phyloP scores from a whole-genome alignment of 257 asterid genomes.

The Solanum paucissectum region DNA sequence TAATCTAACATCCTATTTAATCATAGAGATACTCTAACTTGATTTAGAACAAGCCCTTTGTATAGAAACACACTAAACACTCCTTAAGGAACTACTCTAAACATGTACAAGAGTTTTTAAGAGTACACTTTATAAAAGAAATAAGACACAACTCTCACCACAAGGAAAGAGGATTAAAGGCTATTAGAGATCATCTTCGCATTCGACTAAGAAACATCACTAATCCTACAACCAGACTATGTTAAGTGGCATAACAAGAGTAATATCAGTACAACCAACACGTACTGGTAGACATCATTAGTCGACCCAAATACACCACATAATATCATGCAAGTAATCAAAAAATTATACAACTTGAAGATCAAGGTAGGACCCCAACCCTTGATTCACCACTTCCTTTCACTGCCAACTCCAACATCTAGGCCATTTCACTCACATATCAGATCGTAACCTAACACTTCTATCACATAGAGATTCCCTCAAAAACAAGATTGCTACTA shows the following conservation, averaged over 20 bases:
- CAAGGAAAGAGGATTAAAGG: background rate
- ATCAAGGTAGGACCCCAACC: background rate
- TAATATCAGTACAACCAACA: background rate
- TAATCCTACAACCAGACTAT: background rate
- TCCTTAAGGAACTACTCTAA: background rate
- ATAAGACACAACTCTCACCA: background rate
- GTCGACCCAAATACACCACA: background rate
- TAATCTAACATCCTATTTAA: background rate
- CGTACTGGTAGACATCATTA: background rate
- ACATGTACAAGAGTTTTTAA: background rate
- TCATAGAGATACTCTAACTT: too few species aligned
- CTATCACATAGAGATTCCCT: background rate
- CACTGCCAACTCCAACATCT: background rate
- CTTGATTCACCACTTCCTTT: background rate
- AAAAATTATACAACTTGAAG: background rate
- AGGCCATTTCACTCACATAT: background rate
- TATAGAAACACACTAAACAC: background rate
- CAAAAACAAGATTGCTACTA: background rate
- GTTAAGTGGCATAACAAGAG: background rate
- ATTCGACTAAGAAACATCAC: background rate
- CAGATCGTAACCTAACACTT: background rate
- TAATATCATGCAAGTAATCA: background rate
- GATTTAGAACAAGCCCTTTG: background rate
- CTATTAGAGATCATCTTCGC: background rate
- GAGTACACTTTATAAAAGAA: background rate